These are phyloP conservation scores for Fusarium neocosmosporiellum DNA, from an alignment of 2,329 filamentous ascomycete species.

Conservation along the genomic window DNA sequence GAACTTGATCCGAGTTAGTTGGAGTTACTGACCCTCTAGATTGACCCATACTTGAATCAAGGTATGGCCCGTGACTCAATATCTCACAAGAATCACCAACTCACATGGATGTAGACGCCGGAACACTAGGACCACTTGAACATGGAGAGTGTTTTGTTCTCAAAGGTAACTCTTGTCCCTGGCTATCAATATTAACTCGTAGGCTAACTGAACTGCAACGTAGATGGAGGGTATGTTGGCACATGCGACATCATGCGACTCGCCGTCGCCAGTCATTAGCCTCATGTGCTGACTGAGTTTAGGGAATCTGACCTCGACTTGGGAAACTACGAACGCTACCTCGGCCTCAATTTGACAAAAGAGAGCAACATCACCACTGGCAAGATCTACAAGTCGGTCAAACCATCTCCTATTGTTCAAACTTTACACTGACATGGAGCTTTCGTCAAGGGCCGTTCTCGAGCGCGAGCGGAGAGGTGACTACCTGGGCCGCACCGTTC, in stretches of 20 bases:
- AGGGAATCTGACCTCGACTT: slow-evolving; percentile 59
- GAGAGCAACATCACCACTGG: slow-evolving; percentile 98
- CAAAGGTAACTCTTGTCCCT: slow-evolving; percentile 65
- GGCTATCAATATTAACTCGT: neutral
- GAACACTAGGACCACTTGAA: slow-evolving; percentile 51
- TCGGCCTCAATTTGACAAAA: slow-evolving; percentile 81
- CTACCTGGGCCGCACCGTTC: slow-evolving; percentile 70
- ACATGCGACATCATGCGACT: slow-evolving; percentile 23
- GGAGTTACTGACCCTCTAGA: slow-evolving; percentile 47
- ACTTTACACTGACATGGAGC: neutral
- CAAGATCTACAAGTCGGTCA: slow-evolving; percentile 92
- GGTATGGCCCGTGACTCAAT: slow-evolving; percentile 42
- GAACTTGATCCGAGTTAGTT: neutral
- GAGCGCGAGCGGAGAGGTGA: slow-evolving; percentile 73
- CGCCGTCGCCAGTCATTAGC: neutral
- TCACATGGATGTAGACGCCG: slow-evolving; percentile 2
- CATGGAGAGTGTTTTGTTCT: slow-evolving; percentile 92
- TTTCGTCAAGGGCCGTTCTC: slow-evolving; percentile 16
- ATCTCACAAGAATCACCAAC: slow-evolving; percentile 22
- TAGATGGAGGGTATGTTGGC: slow-evolving; percentile 35
- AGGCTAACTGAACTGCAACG: neutral
- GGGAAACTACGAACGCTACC: slow-evolving; percentile 63
- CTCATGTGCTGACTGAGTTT: neutral
- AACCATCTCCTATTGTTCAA: slow-evolving; percentile 48
- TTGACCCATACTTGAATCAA: slow-evolving; percentile 61